Base-by-base conservation (phyloP, 1,139 yeast genomes). In the Nematodospora anomalae region DNA sequence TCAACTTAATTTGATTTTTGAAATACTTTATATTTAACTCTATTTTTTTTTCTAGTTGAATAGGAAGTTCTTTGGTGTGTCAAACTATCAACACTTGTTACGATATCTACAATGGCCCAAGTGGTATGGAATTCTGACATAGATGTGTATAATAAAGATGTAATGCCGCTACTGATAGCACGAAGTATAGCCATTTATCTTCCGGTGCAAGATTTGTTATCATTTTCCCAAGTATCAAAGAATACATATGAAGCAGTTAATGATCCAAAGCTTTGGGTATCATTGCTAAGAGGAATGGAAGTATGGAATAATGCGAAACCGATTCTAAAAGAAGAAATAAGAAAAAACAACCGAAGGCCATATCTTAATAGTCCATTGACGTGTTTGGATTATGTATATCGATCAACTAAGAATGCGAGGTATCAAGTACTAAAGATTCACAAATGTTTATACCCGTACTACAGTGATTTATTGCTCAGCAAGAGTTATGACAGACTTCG, bases 191-290 rank as follows among this genome's bases (percentile, higher is more conserved):
- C 71, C n/a, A 51, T 53, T 41, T 60, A 67, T 45, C 48, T 71
- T 28, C 55, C 64, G 7, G 51, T 71, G 4, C 62, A 57, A 11
- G 76, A 70, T 38, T 51, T 71, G 26, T 36, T 69, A 16, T 46
- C 55, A 14, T 71, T 71, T 43, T 54, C 65, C 7, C 55, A 49
- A 28, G 65, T 67, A 3, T 68, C 74, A 11, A 57, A 53, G 40
- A 71, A 71, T 45, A 58, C 74, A 1, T 53, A 61, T 41, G 55
- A 53, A 26, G 60, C 73, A 1, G 71, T 57, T 24, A 58, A 57
- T 42, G 64, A 70, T 39, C 64, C 69, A 5, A 51, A 54, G 11
- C 52, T 79, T 16, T 84, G 90, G 90, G 53, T 71, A 4, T 49
- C 63, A 4, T 67, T 73, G 51, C 60, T 84, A 35, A 60, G 56